These are phyloP conservation scores for Patellaria atrata DNA, from an alignment of 495 filamentous ascomycete genomes.

Conservation along the genomic window DNA sequence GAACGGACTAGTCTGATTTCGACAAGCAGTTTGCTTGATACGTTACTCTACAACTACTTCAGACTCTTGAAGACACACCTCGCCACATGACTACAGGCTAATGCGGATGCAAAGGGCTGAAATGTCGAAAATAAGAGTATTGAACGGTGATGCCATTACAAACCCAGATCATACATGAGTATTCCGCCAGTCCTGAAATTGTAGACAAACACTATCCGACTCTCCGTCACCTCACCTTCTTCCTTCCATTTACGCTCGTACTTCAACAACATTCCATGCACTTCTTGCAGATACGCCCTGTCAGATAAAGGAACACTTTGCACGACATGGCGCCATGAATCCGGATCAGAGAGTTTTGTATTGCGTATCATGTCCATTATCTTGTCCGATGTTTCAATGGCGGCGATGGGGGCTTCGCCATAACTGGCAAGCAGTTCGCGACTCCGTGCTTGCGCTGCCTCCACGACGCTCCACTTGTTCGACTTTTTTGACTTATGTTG, in stretches of 20 bases:
- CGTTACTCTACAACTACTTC: no score
- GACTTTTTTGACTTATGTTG: slow-evolving; percentile 80
- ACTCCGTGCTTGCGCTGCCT: slow-evolving; percentile 36
- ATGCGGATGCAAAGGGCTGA: no score
- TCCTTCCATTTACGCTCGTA: slow-evolving; percentile 44
- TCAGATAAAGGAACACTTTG: slow-evolving; percentile 65
- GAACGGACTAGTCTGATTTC: no score
- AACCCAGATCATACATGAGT: slow-evolving; percentile 27
- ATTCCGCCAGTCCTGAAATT: slow-evolving; percentile 27
- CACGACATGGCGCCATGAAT: slow-evolving; percentile 73
- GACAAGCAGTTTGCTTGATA: no score
- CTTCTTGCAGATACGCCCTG: slow-evolving; percentile 70
- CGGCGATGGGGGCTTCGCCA: slow-evolving; percentile 64
- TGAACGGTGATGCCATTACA: no score
- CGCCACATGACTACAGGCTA: no score
- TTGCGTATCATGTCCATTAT: slow-evolving; percentile 66
- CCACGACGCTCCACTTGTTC: slow-evolving; percentile 71
- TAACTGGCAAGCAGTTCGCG: slow-evolving; percentile 33
- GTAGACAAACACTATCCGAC: slow-evolving; percentile 27
- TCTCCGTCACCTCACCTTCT: slow-evolving; percentile 14
- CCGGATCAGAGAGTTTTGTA: slow-evolving; percentile 63
- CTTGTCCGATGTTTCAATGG: slow-evolving; percentile 76
- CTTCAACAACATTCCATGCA: slow-evolving; percentile 60
- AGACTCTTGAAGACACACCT: no score
- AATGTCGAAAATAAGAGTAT: no score